Evolutionary conservation across 1,284 basidiomycete genomes (phyloP).

Genomic region (Ceratobasidium sp.): DNA sequence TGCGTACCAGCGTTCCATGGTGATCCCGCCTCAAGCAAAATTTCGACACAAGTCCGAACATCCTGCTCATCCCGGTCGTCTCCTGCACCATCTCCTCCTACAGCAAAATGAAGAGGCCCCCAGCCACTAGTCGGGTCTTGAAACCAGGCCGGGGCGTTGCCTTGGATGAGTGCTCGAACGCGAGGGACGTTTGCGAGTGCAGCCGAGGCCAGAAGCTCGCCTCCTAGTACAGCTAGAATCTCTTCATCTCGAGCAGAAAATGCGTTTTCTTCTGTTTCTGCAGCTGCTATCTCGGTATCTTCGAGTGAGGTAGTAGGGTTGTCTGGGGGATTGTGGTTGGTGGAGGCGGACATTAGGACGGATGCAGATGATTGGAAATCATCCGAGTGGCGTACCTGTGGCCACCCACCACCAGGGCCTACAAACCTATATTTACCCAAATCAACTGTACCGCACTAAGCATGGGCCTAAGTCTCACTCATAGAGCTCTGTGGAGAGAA

Average conservation of each 20-base stretch:
- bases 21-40: slow-evolving; percentile 82
- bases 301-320: not conserved
- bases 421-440: no score
- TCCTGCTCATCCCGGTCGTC: not conserved
- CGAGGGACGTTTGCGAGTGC: slow-evolving; percentile 32
- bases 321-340: not conserved
- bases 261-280: not conserved
- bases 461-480: no score
- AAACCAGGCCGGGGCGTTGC: slow-evolving; percentile 84
- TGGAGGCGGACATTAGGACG: not conserved
- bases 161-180: slow-evolving; percentile 1
- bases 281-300: not conserved
- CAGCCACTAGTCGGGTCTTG: slow-evolving; percentile 84
- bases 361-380: slow-evolving; percentile 3
- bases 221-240: slow-evolving; percentile 16
- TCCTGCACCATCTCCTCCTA: slow-evolving; percentile 71
- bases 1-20: slow-evolving; percentile 84
- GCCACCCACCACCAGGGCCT: not conserved
- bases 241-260: slow-evolving; percentile 15
- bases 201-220: not conserved
- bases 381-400: not conserved
- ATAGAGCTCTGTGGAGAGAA: no score
- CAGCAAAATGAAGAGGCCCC: slow-evolving; percentile 89
- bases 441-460: no score
- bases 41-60: slow-evolving; percentile 52